Base-by-base conservation (phyloP, 1,139 yeast species). In the Nakaseomyces kungkrabaensis region DNA sequence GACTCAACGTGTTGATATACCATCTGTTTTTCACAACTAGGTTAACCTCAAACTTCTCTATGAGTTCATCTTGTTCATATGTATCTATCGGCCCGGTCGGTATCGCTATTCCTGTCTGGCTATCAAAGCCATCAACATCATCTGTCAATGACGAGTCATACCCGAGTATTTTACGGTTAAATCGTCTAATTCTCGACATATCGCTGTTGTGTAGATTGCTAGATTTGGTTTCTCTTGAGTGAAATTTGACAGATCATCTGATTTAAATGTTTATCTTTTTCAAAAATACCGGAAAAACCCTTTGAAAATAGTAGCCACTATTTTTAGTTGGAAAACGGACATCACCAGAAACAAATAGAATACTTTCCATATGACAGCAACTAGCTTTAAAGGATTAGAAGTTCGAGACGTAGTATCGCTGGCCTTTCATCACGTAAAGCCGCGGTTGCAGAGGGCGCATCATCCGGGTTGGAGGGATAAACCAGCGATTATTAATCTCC, bases 41-140 rank as follows among this genome's bases (percentile, higher is more conserved):
- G 11, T 54, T 55, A 17, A 54, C 36, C 44, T 62, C 66, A 29
- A 64, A 57, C 29, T 48, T 54, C 44, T 57, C 54, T 31, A 65
- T 61, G 48, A 62, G 48, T 43, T 59, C 60, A 38, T 63, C 67
- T 50, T 65, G 68, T 27, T 64, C 68, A 22, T 60, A 62, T 10
- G 57, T 55, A 48, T 62, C 68, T 47, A 65, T 41, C 10, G 67
- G 67, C 7, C 36, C 37, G 1, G 24, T n/a, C 27, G 45, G 37
- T 24, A 31, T 31, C 13, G 8, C 36, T 1, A 42, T n/a, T 5
- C 43, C 32, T 6, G 5, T 11, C 10, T 13, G 10, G 7, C 22
- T 13, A 24, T 24, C 43, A 6, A 24, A 25, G n/a, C 9, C 31
- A 29, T 42, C 45, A 5, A 42, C 1, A 4, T 32, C 37, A 29